These are phyloP conservation scores for Monosporozyma aerobia DNA, from an alignment of 805 yeast species.

Conservation along the genomic window DNA sequence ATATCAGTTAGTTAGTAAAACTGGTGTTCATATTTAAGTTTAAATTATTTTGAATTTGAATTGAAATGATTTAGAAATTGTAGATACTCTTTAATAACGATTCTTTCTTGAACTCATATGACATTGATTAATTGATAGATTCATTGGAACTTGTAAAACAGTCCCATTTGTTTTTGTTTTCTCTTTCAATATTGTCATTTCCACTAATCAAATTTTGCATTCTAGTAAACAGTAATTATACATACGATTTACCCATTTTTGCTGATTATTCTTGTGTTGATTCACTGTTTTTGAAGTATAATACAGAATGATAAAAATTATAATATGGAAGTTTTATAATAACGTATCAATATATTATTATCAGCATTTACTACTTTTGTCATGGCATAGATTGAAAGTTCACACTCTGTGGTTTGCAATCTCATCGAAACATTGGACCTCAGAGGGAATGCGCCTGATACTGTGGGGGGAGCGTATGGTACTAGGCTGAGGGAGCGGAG, in stretches of 20 bases:
- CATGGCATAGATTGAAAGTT: background rate
- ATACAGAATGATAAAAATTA: too few species aligned
- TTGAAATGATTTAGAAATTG: background rate
- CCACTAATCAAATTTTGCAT: background rate
- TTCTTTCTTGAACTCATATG: background rate
- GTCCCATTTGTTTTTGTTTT: background rate
- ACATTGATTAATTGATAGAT: background rate
- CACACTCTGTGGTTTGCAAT: too few species aligned
- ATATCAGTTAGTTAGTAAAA: conserved; percentile 3
- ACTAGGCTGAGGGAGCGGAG: too few species aligned
- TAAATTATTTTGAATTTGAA: background rate
- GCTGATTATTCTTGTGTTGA: conserved; percentile 28
- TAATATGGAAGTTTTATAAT: too few species aligned
- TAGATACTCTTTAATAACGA: background rate
- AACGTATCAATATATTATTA: background rate
- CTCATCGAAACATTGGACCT: too few species aligned
- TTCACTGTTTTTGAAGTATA: background rate
- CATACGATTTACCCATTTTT: conserved; percentile 37
- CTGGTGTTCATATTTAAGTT: background rate
- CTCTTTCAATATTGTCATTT: background rate
- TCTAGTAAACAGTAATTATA: conserved; percentile 5
- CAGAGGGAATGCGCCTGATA: too few species aligned
- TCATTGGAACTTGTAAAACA: too few species aligned
- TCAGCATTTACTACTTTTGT: background rate
- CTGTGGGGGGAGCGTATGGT: too few species aligned